A percentile compares a stretch with the other conserved stretches of the same genome.
phyloP scores from a whole-genome alignment of 768 basidiomycete species.

The Termitomyces sp. region DNA sequence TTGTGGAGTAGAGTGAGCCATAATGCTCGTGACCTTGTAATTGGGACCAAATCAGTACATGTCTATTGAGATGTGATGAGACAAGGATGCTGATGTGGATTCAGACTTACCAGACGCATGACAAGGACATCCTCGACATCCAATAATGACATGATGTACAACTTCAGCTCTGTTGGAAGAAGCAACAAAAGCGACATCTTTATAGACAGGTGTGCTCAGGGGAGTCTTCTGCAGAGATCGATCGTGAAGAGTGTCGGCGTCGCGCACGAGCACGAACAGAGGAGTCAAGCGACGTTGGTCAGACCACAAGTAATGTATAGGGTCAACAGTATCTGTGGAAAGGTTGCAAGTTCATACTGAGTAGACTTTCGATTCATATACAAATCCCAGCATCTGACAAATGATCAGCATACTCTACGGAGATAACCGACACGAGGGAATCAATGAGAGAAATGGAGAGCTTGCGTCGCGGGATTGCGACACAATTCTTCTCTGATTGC shows the following conservation, averaged over 20 bases:
- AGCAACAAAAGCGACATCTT: neutral
- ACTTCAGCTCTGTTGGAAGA: constrained; percentile 10
- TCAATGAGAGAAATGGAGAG: too few species aligned
- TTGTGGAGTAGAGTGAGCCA: constrained; percentile 1
- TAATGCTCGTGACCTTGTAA: neutral
- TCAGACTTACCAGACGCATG: neutral
- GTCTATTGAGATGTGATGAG: neutral
- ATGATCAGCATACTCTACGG: neutral
- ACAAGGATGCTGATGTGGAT: too few species aligned
- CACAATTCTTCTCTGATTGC: too few species aligned
- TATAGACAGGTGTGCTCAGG: neutral
- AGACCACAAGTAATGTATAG: neutral
- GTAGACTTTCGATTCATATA: neutral
- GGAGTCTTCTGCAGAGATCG: neutral
- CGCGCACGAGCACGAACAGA: neutral
- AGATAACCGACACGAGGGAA: neutral
- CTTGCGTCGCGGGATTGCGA: too few species aligned
- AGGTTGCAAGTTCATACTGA: neutral
- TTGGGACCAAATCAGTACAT: neutral
- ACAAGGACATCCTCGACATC: constrained; percentile 2
- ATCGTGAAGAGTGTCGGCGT: neutral
- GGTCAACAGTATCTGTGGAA: neutral
- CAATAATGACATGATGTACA: constrained; percentile 4
- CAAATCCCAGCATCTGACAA: too few species aligned
- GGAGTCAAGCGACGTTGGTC: neutral